Evolutionary conservation across 106 monocot genomes (phyloP).

Genomic region (Narthecium ossifragum): DNA sequence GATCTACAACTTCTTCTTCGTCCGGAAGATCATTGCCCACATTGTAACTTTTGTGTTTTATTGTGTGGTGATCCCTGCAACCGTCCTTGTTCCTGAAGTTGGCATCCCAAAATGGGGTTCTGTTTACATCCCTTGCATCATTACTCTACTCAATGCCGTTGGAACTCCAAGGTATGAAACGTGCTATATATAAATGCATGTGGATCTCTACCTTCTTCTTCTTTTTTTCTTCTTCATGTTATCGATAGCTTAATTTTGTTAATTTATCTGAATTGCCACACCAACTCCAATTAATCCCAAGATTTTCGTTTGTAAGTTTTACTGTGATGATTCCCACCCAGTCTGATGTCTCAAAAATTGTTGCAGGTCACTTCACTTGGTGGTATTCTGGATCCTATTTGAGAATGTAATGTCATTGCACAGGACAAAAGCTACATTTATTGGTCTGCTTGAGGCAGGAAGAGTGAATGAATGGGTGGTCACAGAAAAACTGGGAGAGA

Average conservation of each 20-base stretch:
- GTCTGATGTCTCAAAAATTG: too few species aligned
- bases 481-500: conserved; percentile 45
- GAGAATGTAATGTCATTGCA: conserved; percentile 57
- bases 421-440: conserved; percentile 43
- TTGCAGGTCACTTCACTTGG: conserved; percentile 37
- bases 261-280: too few species aligned
- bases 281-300: too few species aligned
- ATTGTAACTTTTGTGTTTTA: conserved; percentile 50
- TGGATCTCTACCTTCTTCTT: too few species aligned
- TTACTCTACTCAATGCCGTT: conserved; percentile 46
- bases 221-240: too few species aligned
- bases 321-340: too few species aligned
- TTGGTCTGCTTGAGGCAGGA: conserved; percentile 34
- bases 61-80: conserved; percentile 41
- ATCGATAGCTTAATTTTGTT: too few species aligned
- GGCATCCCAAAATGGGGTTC: conserved; percentile 42
- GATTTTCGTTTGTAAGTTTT: too few species aligned
- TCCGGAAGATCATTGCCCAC: conserved; percentile 44
- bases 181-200: too few species aligned
- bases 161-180: conserved; percentile 43
- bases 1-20: conserved; percentile 55
- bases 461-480: conserved; percentile 55
- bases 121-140: conserved; percentile 44
- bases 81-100: conserved; percentile 41
- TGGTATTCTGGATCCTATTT: conserved; percentile 54